Base-by-base conservation (phyloP, 2,329 filamentous ascomycete genomes). In the Pseudohalonectria lignicola region DNA sequence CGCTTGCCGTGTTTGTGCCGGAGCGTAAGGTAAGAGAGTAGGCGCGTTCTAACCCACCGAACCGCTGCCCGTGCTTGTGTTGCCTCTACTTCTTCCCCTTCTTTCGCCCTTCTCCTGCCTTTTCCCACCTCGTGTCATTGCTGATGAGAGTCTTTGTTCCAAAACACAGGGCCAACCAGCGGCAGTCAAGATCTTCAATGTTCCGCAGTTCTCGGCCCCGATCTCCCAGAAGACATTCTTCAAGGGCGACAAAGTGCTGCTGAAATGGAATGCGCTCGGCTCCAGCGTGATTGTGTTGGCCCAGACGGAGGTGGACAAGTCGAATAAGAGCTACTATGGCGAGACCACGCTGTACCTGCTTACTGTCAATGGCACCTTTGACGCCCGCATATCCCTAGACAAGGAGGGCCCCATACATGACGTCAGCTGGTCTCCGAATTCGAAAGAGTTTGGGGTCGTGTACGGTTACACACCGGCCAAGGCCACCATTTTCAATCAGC, bases 391-490 rank as follows among this genome's bases (percentile, higher is more conserved):
- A 49, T 76, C 83, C 45, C 71, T 95, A 36, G 92, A 98, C 62
- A 96, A 96, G 66, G 90, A 96, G 57, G 92, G 92, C 0, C 92
- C 92, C 5, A 95, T 96, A 51, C 90, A 59, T 60, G 92, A 98
- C 56, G 90, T 98, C 31, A 78, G 84, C n/a, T 98, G 92, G 92
- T 95, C 87, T 33, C 88, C 92, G 34, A 96, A 92, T 62, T 93
- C 87, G 50, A 93, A 87, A 66, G 90, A 96, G 61, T 98, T 98
- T 54, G 90, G 87, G 55, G 92, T 98, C 23, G 81, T 95, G 13
- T 98, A 98, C 57, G 92, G 92, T 44, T 96, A 86, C 62, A 96
- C 95, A 87, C 92, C 92, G n/a, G 86, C 92, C 40, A 96, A 96
- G 72, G 92, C 90, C 4, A 95, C 90, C 49, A 92, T 98, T 49